phyloP scores from a whole-genome alignment of 306 rosid species.

The Acacia crassicarpa region DNA sequence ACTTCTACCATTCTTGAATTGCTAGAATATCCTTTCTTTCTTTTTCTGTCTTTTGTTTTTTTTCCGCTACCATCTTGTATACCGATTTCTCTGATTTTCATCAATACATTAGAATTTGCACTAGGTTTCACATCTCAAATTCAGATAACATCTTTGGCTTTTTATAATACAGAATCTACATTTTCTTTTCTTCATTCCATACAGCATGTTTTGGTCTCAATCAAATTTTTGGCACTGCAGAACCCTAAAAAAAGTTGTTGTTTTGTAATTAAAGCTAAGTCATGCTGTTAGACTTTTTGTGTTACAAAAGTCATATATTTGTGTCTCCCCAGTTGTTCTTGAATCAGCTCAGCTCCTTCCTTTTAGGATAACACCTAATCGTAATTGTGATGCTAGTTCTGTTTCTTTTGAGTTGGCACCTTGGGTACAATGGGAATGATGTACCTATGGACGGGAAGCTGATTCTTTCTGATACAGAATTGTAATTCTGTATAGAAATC shows the following conservation, averaged over 20 bases:
- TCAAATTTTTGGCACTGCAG: neutral
- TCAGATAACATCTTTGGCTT: neutral
- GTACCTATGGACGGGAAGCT: neutral
- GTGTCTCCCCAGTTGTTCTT: constrained; percentile 16
- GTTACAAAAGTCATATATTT: neutral
- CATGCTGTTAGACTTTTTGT: neutral
- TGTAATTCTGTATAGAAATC: too few species aligned
- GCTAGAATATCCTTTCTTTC: neutral
- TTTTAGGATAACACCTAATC: neutral
- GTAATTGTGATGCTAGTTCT: constrained; percentile 1
- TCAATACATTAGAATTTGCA: neutral
- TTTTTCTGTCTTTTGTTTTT: too few species aligned
- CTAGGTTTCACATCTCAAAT: neutral
- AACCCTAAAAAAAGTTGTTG: neutral
- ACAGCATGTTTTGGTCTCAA: neutral
- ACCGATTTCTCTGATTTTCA: neutral
- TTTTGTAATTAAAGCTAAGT: neutral
- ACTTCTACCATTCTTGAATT: neutral
- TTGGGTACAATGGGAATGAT: neutral
- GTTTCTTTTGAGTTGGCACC: constrained; percentile 21
- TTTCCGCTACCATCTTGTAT: neutral
- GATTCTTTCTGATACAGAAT: neutral
- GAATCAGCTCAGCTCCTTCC: constrained; percentile 6
- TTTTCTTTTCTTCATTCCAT: neutral
- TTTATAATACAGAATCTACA: neutral